Percentiles rank a stretch among this genome's conserved stretches.
Conservation (phyloP, 352 stramenopile genomes). For the Achlya hypogyna region DNA sequence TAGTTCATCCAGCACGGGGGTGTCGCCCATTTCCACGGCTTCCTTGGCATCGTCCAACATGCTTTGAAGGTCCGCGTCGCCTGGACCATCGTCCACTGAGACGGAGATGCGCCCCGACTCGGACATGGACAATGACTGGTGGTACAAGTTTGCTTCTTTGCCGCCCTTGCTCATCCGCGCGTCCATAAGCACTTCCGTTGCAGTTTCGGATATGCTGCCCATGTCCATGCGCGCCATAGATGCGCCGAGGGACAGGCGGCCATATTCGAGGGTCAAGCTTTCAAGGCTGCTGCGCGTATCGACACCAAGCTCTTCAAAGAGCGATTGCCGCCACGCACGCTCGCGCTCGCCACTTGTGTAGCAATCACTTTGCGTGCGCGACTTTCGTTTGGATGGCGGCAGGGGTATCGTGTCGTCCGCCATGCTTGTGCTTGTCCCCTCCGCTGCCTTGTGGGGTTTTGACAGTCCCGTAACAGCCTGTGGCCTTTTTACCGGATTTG, state of each 20-base stretch:
- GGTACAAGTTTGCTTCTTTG: constrained; percentile 77
- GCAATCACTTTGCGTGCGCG: constrained; percentile 18
- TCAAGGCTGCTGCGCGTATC: background rate
- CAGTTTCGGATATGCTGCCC: constrained; percentile 67
- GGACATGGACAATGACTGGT: constrained; percentile 30
- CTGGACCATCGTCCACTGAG: background rate
- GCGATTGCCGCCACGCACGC: constrained; percentile 11
- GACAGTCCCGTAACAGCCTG: background rate
- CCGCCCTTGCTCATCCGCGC: constrained; percentile 65
- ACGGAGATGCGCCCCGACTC: constrained; percentile 7
- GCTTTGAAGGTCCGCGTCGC: background rate
- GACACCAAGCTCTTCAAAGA: constrained; percentile 15
- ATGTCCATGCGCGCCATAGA: constrained; percentile 1
- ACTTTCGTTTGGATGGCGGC: background rate
- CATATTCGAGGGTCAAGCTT: background rate
- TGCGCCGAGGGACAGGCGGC: constrained; percentile 14
- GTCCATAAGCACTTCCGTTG: constrained; percentile 76
- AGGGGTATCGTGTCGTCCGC: background rate
- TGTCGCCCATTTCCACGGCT: constrained; percentile 7
- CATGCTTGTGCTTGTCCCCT: no score
- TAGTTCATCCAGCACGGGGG: background rate
- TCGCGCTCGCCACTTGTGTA: constrained; percentile 20
- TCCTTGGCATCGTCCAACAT: constrained; percentile 11
- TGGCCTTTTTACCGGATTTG: background rate
- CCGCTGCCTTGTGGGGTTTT: background rate